Base-by-base conservation (phyloP, 2,329 filamentous ascomycete species). In the Xylariaceae sp. region DNA sequence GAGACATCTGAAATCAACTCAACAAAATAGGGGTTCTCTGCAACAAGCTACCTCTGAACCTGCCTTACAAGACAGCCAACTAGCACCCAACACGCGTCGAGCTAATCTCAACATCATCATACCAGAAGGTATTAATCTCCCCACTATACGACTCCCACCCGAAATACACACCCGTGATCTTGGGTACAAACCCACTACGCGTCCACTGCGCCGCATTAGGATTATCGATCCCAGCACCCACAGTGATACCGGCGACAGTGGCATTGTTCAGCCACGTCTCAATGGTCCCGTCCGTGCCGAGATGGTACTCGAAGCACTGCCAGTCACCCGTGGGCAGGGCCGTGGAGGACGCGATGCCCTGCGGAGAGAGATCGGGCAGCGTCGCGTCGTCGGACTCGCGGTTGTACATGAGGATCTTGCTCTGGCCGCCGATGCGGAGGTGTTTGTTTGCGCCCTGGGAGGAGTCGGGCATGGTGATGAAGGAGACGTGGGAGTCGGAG, bases 111-210 rank as follows among this genome's bases (percentile, higher is more conserved):
- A 86, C 77, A 66, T 86, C 83, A 64, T 86, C 83, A 62, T 84
- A 86, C 82, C 82, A 85, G 65, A 86, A 80, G 1, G 83, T 86
- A 70, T 86, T 86, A 2, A 75, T 72, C 61, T 83, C 82, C 0
- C 82, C 82, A 8, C 82, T 81, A 64, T 86, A 86, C 3, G 78
- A 81, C 75, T 86, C 83, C 83, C 83, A 86, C 0, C 83, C 83
- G 62, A 86, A 86, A 72, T 86, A 83, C 34, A 85, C 73, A 6
- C 69, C 82, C 0, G 79, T 79, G 57, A 83, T 73, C 67, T 80
- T 80, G 3, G 83, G 82, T 68, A 76, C 80, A 58, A 76, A 68
- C 39, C 62, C 69, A 67, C 78, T 78, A 53, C 78, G 75, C 64
- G 76, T 72, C 83, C 83, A 86, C 66, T 80, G 78, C 0, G 70